Percentiles rank a stretch among this genome's conserved stretches.
phyloP scores from a whole-genome alignment of 306 rosid genomes.

The Echinosophora koreensis region DNA sequence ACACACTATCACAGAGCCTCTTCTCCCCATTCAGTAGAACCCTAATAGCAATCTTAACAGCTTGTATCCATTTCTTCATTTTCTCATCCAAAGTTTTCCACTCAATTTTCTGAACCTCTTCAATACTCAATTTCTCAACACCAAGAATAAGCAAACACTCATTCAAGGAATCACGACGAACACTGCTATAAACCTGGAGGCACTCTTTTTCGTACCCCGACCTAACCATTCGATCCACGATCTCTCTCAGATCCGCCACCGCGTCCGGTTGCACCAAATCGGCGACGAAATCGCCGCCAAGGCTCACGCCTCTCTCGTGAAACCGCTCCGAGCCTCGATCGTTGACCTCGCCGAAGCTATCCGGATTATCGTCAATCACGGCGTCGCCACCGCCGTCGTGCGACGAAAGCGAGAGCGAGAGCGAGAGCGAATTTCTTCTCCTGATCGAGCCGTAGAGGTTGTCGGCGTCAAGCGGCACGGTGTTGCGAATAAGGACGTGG shows the following conservation, averaged over 20 bases:
- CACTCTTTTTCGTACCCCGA: conserved; percentile 92
- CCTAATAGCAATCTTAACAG: conserved; percentile 77
- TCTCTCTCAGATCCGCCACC: conserved; percentile 72
- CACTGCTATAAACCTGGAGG: conserved; percentile 79
- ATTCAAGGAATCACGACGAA: conserved; percentile 85
- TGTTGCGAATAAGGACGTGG: conserved; percentile 71
- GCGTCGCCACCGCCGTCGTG: conserved; percentile 2
- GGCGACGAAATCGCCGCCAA: conserved; percentile 65
- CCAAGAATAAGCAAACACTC: conserved; percentile 82
- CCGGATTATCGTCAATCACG: conserved; percentile 58
- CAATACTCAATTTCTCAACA: conserved; percentile 86
- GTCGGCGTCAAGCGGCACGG: conserved; percentile 79
- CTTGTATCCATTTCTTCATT: conserved; percentile 95
- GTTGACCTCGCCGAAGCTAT: conserved; percentile 70
- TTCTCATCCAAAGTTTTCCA: conserved; percentile 89
- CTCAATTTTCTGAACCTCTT: conserved; percentile 86
- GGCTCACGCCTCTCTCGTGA: conserved; percentile 82
- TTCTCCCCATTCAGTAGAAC: conserved; percentile 76
- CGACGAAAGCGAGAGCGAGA: conserved; percentile 56
- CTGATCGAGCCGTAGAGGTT: conserved; percentile 76
- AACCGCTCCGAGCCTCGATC: conserved; percentile 61
- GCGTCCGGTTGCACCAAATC: conserved; percentile 82
- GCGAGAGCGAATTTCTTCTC: conserved; percentile 60
- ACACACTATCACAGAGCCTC: conserved; percentile 78
- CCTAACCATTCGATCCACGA: conserved; percentile 83